These are phyloP conservation scores for Fusarium udum DNA, from an alignment of 2,329 filamentous ascomycete genomes.

Conservation along the genomic window DNA sequence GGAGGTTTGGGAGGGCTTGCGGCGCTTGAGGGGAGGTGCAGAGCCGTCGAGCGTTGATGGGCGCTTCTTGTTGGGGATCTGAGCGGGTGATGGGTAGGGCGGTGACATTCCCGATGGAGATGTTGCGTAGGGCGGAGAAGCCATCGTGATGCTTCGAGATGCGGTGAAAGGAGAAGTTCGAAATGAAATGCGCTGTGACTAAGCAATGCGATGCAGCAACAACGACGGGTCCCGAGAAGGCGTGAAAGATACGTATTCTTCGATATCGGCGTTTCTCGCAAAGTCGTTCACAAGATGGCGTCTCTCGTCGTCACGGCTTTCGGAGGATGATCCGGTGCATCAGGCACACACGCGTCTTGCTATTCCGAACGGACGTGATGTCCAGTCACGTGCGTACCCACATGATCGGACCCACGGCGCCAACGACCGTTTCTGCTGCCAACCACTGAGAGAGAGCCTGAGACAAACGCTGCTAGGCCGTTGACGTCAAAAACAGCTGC, in stretches of 20 bases:
- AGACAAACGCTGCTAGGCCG: background rate
- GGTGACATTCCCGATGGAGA: constrained; percentile 66
- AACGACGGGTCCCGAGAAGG: background rate
- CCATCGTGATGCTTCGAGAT: constrained; percentile 50
- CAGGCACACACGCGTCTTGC: constrained; percentile 19
- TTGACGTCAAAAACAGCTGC: constrained; percentile 34
- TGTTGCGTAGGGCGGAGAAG: constrained; percentile 63
- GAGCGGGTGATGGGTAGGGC: constrained; percentile 61
- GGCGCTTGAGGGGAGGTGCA: constrained; percentile 67
- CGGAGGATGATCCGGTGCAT: constrained; percentile 24
- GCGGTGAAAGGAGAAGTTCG: background rate
- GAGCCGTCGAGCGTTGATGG: constrained; percentile 62
- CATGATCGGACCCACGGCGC: constrained; percentile 28
- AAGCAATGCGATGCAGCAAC: background rate
- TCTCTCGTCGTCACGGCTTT: constrained; percentile 10
- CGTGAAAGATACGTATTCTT: background rate
- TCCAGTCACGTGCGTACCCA: background rate
- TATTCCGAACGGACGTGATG: constrained; percentile 12
- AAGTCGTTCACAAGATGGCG: background rate
- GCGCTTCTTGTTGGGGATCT: constrained; percentile 68
- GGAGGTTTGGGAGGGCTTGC: constrained; percentile 72
- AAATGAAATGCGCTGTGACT: background rate
- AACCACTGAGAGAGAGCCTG: background rate
- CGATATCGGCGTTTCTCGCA: constrained; percentile 13
- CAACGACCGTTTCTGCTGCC: background rate